These are phyloP conservation scores for Artemisia princeps DNA, from an alignment of 140 eudicot species.

Conservation along the genomic window DNA sequence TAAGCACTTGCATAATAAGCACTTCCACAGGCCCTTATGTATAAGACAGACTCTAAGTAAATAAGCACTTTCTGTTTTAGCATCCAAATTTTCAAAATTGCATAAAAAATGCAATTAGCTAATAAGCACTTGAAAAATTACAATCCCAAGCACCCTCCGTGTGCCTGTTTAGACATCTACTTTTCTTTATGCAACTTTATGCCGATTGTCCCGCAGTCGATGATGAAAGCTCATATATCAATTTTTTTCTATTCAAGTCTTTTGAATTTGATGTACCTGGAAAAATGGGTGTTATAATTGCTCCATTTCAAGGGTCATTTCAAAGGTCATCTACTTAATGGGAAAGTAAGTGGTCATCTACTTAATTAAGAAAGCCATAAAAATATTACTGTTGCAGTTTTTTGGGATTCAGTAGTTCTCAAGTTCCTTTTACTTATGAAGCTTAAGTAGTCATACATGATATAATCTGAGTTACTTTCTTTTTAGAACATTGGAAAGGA, in stretches of 20 bases:
- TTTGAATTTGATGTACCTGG: not conserved
- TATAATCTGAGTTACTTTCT: not conserved
- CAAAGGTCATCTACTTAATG: not conserved
- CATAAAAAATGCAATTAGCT: too few relatives aligned
- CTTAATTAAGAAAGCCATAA: not conserved
- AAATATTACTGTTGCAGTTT: not conserved
- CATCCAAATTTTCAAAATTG: too few relatives aligned
- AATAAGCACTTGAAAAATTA: too few relatives aligned
- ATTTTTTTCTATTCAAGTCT: not conserved
- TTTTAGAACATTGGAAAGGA: not conserved
- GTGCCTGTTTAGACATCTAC: not conserved
- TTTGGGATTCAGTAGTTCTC: not conserved
- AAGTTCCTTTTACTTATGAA: not conserved
- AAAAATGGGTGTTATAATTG: not conserved
- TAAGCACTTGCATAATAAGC: not conserved
- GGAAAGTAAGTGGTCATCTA: not conserved
- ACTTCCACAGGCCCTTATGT: too few relatives aligned
- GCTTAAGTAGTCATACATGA: not conserved
- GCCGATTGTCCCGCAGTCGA: not conserved
- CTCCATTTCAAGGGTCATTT: not conserved
- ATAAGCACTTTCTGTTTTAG: too few relatives aligned
- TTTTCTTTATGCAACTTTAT: not conserved
- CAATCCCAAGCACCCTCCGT: not conserved
- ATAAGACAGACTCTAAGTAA: too few relatives aligned
- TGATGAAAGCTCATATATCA: not conserved